These are phyloP conservation scores for Massospora cicadina DNA, from an alignment of 371 early-diverging fungal genomes.

Conservation along the genomic window DNA sequence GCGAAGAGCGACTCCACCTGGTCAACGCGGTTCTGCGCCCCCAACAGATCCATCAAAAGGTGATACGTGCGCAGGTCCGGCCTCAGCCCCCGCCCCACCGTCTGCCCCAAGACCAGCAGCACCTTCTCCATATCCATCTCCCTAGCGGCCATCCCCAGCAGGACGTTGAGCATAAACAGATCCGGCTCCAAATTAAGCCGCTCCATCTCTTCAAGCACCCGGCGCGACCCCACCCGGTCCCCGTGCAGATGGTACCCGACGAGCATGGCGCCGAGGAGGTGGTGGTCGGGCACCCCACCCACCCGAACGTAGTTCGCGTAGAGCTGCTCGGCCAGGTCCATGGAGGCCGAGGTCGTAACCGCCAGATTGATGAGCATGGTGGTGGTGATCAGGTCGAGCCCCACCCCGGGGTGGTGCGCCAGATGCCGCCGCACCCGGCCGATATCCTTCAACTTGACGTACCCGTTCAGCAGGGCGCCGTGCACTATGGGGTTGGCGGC, in stretches of 20 bases:
- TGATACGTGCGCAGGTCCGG: not conserved
- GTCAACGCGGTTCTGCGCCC: not conserved
- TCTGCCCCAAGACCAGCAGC: not conserved
- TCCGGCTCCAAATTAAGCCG: not conserved
- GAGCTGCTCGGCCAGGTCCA: not conserved
- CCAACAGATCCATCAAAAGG: not conserved
- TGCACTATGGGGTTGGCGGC: not conserved
- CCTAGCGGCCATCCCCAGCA: not conserved
- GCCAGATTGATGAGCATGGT: not conserved
- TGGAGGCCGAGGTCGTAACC: not conserved
- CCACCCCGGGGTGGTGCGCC: not conserved
- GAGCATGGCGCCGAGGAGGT: not conserved
- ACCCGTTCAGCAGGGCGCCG: not conserved
- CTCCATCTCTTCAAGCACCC: not conserved
- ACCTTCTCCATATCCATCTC: not conserved
- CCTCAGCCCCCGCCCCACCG: not conserved
- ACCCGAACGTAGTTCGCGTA: not conserved
- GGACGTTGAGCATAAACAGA: not conserved
- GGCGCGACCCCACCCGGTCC: not conserved
- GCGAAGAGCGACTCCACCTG: not conserved
- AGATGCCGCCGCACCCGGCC: not conserved
- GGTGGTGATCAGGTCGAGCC: not conserved
- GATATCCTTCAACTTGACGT: not conserved
- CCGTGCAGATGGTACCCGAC: not conserved
- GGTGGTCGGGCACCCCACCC: not conserved